Conservation (phyloP, 768 basidiomycete genomes). For the Pleurotus pulmonarius region DNA sequence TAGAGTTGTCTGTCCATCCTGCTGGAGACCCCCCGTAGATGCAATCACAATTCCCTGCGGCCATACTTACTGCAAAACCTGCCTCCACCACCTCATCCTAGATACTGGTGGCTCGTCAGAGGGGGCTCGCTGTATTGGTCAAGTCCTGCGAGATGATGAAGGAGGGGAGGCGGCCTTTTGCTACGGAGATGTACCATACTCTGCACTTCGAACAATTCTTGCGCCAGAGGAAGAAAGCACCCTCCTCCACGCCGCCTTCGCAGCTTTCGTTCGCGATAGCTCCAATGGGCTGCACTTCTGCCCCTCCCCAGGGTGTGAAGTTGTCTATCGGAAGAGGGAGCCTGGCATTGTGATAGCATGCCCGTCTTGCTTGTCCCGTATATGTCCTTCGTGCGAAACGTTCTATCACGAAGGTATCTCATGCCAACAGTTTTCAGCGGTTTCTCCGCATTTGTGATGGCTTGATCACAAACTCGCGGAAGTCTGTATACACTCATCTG, state of each 20-base stretch:
- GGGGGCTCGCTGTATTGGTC: background rate
- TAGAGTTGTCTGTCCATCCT: slow-evolving; percentile 33
- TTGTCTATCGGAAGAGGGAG: slow-evolving; percentile 39
- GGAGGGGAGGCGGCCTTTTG: slow-evolving; percentile 21
- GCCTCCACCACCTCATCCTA: slow-evolving; percentile 41
- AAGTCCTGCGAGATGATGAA: background rate
- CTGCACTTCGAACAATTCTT: slow-evolving; percentile 34
- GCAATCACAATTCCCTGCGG: slow-evolving; percentile 38
- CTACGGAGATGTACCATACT: slow-evolving; percentile 31
- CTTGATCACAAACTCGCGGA: background rate
- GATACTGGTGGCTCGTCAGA: slow-evolving; percentile 23
- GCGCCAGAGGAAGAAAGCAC: slow-evolving; percentile 30
- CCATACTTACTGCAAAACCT: slow-evolving; percentile 49
- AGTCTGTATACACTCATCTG: too few species aligned
- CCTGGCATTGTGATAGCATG: slow-evolving; percentile 57
- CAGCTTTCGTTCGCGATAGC: slow-evolving; percentile 35
- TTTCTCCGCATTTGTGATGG: background rate
- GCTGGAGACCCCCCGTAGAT: slow-evolving; percentile 29
- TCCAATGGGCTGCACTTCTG: slow-evolving; percentile 48
- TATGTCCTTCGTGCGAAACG: slow-evolving; percentile 58
- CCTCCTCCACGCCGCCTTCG: slow-evolving; percentile 39
- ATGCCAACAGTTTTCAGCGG: background rate
- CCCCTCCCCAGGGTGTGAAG: slow-evolving; percentile 46
- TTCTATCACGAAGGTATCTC: slow-evolving; percentile 25
- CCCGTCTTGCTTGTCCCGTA: slow-evolving; percentile 65